Evolutionary conservation across 2,329 filamentous ascomycete genomes (phyloP).

Genomic region (Corynespora cassiicola): DNA sequence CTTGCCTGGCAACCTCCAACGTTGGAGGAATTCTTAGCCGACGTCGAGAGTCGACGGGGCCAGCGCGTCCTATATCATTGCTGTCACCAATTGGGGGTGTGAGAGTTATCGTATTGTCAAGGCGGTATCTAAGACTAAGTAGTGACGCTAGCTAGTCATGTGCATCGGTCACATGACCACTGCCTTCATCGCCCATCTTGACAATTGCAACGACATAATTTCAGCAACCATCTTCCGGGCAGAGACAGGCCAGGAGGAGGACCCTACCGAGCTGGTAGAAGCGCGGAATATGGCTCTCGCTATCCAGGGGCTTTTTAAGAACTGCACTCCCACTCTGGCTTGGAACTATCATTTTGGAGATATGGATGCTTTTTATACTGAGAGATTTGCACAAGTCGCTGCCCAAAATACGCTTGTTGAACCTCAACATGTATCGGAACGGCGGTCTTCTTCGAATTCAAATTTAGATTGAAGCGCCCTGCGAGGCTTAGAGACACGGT

Average conservation of each 20-base stretch:
- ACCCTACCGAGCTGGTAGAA: slow-evolving; percentile 16
- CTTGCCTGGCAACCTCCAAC: slow-evolving; percentile 12
- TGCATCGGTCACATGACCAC: too few species aligned
- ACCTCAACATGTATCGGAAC: slow-evolving; percentile 8
- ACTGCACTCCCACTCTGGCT: slow-evolving; percentile 16
- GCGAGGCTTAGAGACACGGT: too few species aligned
- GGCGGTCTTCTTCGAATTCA: slow-evolving; percentile 1
- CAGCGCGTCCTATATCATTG: slow-evolving; percentile 15
- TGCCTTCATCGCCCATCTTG: too few species aligned
- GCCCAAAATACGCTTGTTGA: slow-evolving; percentile 15
- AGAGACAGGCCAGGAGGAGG: slow-evolving; percentile 14
- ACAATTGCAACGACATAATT: slow-evolving; percentile 18
- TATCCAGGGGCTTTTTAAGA: slow-evolving; percentile 12
- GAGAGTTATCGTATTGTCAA: too few species aligned
- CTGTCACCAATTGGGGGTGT: too few species aligned
- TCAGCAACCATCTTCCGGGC: slow-evolving; percentile 16
- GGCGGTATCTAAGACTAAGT: too few species aligned
- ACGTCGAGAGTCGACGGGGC: slow-evolving; percentile 9
- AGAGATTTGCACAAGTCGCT: slow-evolving; percentile 18
- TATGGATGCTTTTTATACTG: slow-evolving; percentile 19
- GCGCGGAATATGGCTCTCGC: slow-evolving; percentile 16
- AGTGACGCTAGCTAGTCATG: too few species aligned
- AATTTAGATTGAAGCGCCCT: neutral
- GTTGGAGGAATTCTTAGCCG: slow-evolving; percentile 13
- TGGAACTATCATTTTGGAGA: slow-evolving; percentile 23